These are phyloP conservation scores for Neofusicoccum sp. DNA, from an alignment of 2,329 filamentous ascomycete genomes.

Conservation along the genomic window DNA sequence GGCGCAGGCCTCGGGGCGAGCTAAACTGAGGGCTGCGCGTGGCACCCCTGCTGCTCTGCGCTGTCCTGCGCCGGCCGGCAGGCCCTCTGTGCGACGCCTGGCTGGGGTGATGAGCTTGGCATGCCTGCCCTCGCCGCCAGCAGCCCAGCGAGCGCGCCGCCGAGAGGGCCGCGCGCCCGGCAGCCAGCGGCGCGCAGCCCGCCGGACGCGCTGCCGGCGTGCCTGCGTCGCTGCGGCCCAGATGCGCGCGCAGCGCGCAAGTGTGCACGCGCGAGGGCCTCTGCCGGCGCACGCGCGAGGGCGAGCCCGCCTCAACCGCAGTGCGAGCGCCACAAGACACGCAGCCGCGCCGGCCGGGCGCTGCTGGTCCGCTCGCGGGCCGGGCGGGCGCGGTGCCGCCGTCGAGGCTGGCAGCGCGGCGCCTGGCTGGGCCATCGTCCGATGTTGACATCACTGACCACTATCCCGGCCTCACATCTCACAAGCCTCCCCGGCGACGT, in stretches of 20 bases:
- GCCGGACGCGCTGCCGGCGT: neutral
- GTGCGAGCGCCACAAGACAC: neutral
- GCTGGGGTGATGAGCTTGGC: constrained; percentile 13
- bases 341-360: no score
- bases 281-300: neutral
- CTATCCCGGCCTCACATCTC: constrained; percentile 14
- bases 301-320: neutral
- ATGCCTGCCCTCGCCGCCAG: neutral
- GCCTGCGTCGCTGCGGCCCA: no score
- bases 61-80: constrained; percentile 3
- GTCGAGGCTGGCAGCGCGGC: neutral
- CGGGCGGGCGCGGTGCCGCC: neutral
- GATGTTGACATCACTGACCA: constrained; percentile 7
- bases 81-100: constrained; percentile 11
- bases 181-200: neutral
- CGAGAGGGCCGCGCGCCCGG: no score
- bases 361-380: no score
- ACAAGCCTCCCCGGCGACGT: constrained; percentile 11
- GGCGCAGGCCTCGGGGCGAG: no score
- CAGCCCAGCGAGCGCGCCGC: no score
- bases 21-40: constrained; percentile 9
- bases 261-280: no score
- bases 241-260: no score
- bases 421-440: neutral
- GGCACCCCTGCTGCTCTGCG: constrained; percentile 10